Evolutionary conservation across 2,329 filamentous ascomycete species (phyloP), one percentile per base, ranked within the genome.

Genomic region (Macroventuria anomochaeta): DNA sequence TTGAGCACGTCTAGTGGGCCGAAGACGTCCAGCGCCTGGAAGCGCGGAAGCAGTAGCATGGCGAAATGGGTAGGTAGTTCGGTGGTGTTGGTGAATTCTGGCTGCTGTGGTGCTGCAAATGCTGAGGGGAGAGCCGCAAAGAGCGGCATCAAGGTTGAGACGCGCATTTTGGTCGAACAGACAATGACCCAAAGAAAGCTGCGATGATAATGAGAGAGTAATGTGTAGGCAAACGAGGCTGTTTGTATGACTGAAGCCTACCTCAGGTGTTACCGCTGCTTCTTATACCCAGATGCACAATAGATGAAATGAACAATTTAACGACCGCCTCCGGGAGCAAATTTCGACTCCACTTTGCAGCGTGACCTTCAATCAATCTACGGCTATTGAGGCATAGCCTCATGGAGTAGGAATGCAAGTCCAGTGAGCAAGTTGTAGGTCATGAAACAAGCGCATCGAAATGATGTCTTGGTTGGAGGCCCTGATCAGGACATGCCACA

Each of bases 1-100:
- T 71, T 70, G 17, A 83, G 66, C 47, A 77, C 72, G 53, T 81
- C 78, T 7, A 83, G 64, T 1, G 80, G 80, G 0, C 79, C 80
- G 28, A 70, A 74, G 39, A 74, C 63, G 57, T 76, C 69, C 23
- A 70, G 71, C 26, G 66, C 65, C 48, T 69, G 65, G 52, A 59
- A 70, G 33, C 59, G 53, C 1, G 62, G 64, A 12, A 68, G 62
- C 3, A 63, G 13, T 4, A 70, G 47, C 18, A 69, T 56, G 26
- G 61, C 67, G 32, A 61, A 70, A 38, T 65, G 64, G 3, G 61
- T 58, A 7, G 68, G 65, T 1, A 68, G 26, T 1, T 42, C 52
- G 2, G 65, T 61, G 21, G 60, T 68, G 58, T 67, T 70, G 31
- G 50, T 51, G 32, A 70, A 55, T 0, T 44, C 26, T 10, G 67